A percentile compares a stretch with the other conserved stretches of the same genome.
These are phyloP conservation scores for Lycium barbarum DNA, from an alignment of 257 asterid genomes.

Conservation along the genomic window DNA sequence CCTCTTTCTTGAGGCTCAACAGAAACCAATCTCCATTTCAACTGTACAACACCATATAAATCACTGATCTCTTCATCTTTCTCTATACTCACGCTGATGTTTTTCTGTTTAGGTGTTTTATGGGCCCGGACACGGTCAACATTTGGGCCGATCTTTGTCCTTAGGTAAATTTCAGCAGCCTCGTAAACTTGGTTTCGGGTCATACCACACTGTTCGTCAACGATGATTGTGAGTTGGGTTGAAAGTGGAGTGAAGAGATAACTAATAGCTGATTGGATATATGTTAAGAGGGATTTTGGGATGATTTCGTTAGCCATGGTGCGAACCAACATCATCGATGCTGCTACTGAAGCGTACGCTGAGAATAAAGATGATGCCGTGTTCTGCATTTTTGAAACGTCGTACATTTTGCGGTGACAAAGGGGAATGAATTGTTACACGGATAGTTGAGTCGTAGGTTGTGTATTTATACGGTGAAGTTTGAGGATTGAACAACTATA, in stretches of 20 bases:
- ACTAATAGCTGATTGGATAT: conserved; percentile 38
- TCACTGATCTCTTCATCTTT: conserved; percentile 59
- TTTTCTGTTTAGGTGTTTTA: conserved; percentile 60
- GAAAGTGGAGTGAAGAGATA: conserved; percentile 43
- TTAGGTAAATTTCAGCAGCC: conserved; percentile 72
- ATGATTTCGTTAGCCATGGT: conserved; percentile 63
- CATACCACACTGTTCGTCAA: conserved; percentile 72
- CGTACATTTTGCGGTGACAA: conserved; percentile 39
- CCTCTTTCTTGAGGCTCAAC: conserved; percentile 45
- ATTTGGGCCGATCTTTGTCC: conserved; percentile 58
- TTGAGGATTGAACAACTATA: background rate
- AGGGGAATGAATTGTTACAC: background rate
- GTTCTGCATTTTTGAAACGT: conserved; percentile 57
- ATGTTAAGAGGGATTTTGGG: conserved; percentile 50
- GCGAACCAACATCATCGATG: conserved; percentile 71
- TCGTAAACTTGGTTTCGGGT: conserved; percentile 66
- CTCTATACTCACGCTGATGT: conserved; percentile 54
- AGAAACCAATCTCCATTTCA: conserved; percentile 65
- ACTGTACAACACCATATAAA: conserved; percentile 32
- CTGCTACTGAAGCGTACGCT: conserved; percentile 81
- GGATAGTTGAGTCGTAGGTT: too few relatives aligned
- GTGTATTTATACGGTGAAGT: background rate
- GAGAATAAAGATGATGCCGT: conserved; percentile 64
- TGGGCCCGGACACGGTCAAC: conserved; percentile 56
- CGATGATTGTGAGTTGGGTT: conserved; percentile 54